A percentile compares a stretch with the other conserved stretches of the same genome.
Evolutionary conservation across 2,329 filamentous ascomycete species (phyloP).

Genomic region (Monilinia aucupariae): DNA sequence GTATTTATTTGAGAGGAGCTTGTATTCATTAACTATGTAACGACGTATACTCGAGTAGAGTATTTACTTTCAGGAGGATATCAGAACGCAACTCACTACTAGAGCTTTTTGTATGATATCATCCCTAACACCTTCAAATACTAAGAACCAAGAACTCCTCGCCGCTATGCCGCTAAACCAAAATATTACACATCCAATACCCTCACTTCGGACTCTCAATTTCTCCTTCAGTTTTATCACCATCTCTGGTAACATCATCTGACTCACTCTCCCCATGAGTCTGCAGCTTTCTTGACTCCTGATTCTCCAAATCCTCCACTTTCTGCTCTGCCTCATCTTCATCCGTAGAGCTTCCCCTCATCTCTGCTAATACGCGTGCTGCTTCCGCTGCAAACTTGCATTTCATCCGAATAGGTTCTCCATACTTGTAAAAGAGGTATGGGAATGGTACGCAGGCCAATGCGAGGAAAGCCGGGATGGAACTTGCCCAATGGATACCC

Average conservation of each 20-base stretch:
- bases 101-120: not conserved
- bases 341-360: not conserved
- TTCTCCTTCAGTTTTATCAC: not conserved
- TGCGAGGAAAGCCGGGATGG: conserved; percentile 68
- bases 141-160: not conserved
- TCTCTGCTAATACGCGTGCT: conserved; percentile 29
- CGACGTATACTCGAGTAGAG: too few relatives aligned
- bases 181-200: not conserved
- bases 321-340: conserved; percentile 3
- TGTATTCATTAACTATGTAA: not conserved
- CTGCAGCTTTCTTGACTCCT: conserved; percentile 1
- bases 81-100: not conserved
- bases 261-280: not conserved
- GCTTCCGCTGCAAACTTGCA: conserved; percentile 67
- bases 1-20: not conserved
- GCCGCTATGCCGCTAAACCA: not conserved
- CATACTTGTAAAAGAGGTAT: conserved; percentile 73
- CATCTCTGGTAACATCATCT: too few relatives aligned
- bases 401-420: conserved; percentile 53
- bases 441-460: conserved; percentile 68
- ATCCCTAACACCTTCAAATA: not conserved
- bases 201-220: not conserved
- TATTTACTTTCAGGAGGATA: not conserved
- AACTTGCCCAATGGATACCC: conserved; percentile 71
- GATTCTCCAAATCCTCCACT: conserved; percentile 12